These are phyloP conservation scores for Hericium coralloides DNA, from an alignment of 768 basidiomycete species.

Conservation along the genomic window DNA sequence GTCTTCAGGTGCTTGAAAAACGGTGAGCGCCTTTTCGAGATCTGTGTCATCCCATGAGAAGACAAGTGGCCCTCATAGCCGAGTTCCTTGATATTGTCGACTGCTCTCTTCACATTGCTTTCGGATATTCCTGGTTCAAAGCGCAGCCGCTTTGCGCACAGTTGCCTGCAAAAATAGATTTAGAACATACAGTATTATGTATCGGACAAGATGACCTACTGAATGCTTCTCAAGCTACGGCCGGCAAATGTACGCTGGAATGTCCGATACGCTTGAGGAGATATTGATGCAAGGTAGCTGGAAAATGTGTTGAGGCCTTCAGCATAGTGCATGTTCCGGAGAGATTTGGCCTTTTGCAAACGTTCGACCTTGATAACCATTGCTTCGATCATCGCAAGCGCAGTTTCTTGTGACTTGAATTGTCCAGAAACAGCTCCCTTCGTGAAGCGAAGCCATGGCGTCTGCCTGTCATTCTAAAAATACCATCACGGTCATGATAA, in stretches of 20 bases:
- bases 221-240: not conserved
- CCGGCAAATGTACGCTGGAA: not conserved
- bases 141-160: not conserved
- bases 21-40: not conserved
- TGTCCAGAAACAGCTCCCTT: slow-evolving; percentile 12
- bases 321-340: not conserved
- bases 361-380: not conserved
- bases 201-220: not conserved
- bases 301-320: not conserved
- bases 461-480: not conserved
- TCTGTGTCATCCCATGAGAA: slow-evolving; percentile 1
- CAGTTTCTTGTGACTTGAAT: slow-evolving; percentile 10
- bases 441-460: slow-evolving; percentile 16
- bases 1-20: not conserved
- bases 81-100: not conserved
- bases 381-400: not conserved
- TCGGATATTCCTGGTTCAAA: not conserved
- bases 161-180: not conserved
- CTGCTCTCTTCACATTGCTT: not conserved
- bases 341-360: not conserved
- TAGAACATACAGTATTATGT: not conserved
- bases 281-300: not conserved
- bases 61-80: not conserved
- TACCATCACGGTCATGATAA: not conserved
- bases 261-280: not conserved